Evolutionary conservation across 306 rosid species (phyloP).

Genomic region (Adenanthera pavonina): DNA sequence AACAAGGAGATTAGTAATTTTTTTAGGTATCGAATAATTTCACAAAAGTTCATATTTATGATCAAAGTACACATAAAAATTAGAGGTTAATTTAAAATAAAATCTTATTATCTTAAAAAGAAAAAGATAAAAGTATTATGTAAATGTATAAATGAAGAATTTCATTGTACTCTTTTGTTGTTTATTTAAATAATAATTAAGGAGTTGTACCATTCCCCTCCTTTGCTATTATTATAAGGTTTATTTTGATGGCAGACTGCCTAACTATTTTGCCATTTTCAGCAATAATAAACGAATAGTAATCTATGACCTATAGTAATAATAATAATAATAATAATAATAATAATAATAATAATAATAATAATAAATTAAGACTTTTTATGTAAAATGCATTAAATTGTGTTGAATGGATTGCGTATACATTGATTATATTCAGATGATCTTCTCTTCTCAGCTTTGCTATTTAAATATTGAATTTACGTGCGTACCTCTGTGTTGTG

Average conservation of each 20-base stretch:
- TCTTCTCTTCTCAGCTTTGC: no score
- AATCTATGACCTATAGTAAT: no score
- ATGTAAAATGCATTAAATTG: background rate
- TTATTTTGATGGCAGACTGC: no score
- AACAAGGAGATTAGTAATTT: no score
- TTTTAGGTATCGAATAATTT: no score
- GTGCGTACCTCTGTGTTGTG: background rate
- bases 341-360: no score
- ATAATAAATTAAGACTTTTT: background rate
- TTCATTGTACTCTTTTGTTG: background rate
- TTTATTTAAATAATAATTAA: background rate
- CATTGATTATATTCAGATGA: background rate
- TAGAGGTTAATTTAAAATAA: background rate
- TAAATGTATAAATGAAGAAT: background rate
- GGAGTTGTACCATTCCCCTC: background rate
- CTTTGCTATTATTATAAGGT: no score
- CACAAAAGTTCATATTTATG: no score
- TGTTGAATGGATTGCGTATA: background rate
- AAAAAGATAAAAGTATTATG: no score
- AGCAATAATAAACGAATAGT: no score
- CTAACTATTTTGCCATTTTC: no score
- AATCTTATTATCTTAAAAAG: background rate
- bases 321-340: no score
- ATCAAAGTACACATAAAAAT: background rate
- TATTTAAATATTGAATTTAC: background rate